Base-by-base conservation (phyloP, 352 stramenopile genomes). In the Phytophthora podocarpi region DNA sequence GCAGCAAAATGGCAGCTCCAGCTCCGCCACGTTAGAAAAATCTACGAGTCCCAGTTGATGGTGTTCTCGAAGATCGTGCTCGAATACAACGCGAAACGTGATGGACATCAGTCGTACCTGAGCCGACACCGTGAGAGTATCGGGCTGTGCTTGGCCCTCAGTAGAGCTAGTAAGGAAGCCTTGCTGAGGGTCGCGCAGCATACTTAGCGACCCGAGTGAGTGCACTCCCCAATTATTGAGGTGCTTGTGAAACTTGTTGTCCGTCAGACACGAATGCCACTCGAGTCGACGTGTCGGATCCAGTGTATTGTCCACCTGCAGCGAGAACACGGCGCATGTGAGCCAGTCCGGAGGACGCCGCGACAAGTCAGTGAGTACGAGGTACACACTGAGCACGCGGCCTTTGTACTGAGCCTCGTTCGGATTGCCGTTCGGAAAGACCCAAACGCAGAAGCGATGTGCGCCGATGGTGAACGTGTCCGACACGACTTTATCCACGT, bases 221-320 rank as follows among this genome's bases (percentile, higher is more conserved):
- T 94, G 85, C 21, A 94, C 85, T 26, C 81, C 83, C 83, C 85
- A 94, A 58, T 92, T 92, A 68, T 88, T 88, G 16, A 94, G 70
- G 30, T 84, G 51, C 15, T 46, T 64, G 68, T 90, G 71, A 41
- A 94, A 94, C 54, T 91, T 91, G 74, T 92, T 94, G 71, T 94
- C 85, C 10, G 76, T 73, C 8, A 94, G 66, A 59, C 80, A 91
- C 49, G 85, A 92, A 59, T 94, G 85, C 82, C 85, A 94, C 47
- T 88, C 80, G 28, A 94, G 85, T 35, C 61, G 66, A 37, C 84
- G 80, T 4, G 27, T 34, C 5, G 74, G 51, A 39, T 85, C 69
- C 15, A 45, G 39, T 21, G 75, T 64, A 62, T 92, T 87, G n/a
- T 74, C 57, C 13, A 92, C 80, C 4, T 76, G 56, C 42, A 92